A percentile compares a stretch with the other conserved stretches of the same genome.
phyloP scores from a whole-genome alignment of 2,329 filamentous ascomycete species.

The Cytospora mali region DNA sequence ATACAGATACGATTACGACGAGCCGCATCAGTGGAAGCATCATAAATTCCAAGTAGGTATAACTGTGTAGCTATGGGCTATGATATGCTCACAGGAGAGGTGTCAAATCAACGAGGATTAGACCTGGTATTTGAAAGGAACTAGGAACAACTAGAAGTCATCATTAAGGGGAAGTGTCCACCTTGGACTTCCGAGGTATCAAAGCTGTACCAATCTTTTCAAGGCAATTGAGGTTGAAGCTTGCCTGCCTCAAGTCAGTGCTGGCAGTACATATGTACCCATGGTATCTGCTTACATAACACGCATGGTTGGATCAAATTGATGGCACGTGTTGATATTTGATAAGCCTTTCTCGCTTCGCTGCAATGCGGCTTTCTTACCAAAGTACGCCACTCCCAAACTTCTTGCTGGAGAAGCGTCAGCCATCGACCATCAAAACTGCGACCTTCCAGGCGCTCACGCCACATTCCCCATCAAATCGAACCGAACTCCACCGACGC shows the following conservation, averaged over 20 bases:
- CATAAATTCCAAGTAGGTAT: neutral
- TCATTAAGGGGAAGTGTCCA: too few relatives aligned
- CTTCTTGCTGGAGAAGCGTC: neutral
- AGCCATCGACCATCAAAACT: neutral
- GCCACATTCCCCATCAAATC: neutral
- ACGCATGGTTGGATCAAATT: too few relatives aligned
- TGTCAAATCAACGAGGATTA: too few relatives aligned
- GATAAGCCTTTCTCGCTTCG: neutral
- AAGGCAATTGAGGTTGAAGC: too few relatives aligned
- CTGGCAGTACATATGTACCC: too few relatives aligned
- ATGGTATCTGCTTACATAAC: neutral
- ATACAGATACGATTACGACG: slow-evolving; percentile 15
- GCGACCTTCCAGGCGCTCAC: neutral
- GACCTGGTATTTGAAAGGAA: too few relatives aligned
- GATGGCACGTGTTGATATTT: slow-evolving; percentile 46
- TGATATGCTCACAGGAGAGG: too few relatives aligned
- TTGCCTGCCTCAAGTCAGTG: too few relatives aligned
- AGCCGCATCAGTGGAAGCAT: neutral
- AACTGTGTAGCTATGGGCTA: too few relatives aligned
- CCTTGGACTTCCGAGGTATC: too few relatives aligned
- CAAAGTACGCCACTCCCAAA: neutral
- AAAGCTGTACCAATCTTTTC: too few relatives aligned
- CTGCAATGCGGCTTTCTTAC: neutral
- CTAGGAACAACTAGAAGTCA: too few relatives aligned
- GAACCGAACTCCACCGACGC: neutral